Evolutionary conservation across 345 rosid genomes (phyloP).

Genomic region (Eucalyptus sp.): DNA sequence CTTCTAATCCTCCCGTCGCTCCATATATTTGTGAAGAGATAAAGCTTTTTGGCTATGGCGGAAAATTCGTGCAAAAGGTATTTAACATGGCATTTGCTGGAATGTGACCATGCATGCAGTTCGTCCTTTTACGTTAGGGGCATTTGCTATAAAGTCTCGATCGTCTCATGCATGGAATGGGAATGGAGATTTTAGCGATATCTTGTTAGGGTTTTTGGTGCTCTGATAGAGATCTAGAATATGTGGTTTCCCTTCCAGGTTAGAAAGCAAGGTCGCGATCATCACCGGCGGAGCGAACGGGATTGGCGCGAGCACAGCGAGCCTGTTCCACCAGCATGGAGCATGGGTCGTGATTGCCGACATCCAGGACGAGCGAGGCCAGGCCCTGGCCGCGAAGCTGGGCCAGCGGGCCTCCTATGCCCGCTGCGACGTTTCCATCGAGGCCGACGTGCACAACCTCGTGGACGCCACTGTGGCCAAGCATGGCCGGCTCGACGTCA

Average conservation of each 20-base stretch:
- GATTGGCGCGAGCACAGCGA: neutral
- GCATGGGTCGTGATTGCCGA: neutral
- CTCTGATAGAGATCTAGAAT: neutral
- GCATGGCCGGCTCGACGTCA: neutral
- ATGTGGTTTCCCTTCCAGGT: neutral
- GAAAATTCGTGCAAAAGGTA: neutral
- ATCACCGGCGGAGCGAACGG: neutral
- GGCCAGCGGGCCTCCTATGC: neutral
- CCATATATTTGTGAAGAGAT: neutral
- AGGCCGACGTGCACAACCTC: neutral
- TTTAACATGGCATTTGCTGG: neutral
- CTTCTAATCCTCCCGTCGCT: neutral
- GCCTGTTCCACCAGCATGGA: neutral
- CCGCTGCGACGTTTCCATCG: neutral
- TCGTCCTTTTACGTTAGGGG: neutral
- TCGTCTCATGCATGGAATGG: neutral
- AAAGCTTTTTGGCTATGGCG: neutral
- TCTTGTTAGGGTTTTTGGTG: neutral
- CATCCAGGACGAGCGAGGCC: neutral
- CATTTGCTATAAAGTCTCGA: neutral
- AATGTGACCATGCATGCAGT: neutral
- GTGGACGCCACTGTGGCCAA: neutral
- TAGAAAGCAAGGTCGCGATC: neutral
- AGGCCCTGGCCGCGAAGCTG: neutral
- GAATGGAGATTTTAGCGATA: neutral